Conservation (phyloP, 257 asterid genomes). For the Galeopsis tetrahit region DNA sequence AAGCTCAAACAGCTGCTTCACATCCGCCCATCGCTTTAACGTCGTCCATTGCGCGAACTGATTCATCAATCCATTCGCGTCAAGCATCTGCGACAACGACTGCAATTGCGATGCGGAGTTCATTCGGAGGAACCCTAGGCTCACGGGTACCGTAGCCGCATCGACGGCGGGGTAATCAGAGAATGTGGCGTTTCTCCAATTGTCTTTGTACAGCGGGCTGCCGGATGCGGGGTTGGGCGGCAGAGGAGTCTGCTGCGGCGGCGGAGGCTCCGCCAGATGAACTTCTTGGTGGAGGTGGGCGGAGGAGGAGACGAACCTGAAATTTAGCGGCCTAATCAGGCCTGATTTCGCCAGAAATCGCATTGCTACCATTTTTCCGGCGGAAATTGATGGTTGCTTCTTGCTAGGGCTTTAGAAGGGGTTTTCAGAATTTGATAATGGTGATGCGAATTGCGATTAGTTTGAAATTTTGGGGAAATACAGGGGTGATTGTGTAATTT, state of each 20-base stretch:
- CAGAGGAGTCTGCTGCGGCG: slow-evolving; percentile 46
- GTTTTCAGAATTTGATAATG: slow-evolving; percentile 8
- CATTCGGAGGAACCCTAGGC: slow-evolving; percentile 39
- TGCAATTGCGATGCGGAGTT: slow-evolving; percentile 35
- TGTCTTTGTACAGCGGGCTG: slow-evolving; percentile 68
- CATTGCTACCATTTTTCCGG: slow-evolving; percentile 51
- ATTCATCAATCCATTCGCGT: slow-evolving; percentile 50
- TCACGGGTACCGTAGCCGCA: slow-evolving; percentile 44
- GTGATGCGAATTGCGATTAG: background rate
- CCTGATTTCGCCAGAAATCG: slow-evolving; percentile 53
- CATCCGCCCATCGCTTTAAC: slow-evolving; percentile 61
- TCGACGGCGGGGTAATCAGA: slow-evolving; percentile 25
- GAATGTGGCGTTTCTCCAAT: slow-evolving; percentile 56
- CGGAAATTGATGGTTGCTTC: slow-evolving; percentile 3
- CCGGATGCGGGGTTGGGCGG: slow-evolving; percentile 80
- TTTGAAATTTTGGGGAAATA: background rate
- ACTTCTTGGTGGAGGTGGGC: slow-evolving; percentile 63
- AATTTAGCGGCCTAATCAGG: slow-evolving; percentile 40
- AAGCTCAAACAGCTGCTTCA: slow-evolving; percentile 72
- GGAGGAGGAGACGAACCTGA: slow-evolving; percentile 65
- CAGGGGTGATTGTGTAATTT: slow-evolving; percentile 11
- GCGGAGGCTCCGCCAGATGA: slow-evolving; percentile 47
- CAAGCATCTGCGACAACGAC: slow-evolving; percentile 51
- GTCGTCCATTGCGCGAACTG: slow-evolving; percentile 76
- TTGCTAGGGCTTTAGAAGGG: slow-evolving; percentile 38